Evolutionary conservation across 169 alveolate species (phyloP).

Genomic region (Perkinsus chesapeaki): DNA sequence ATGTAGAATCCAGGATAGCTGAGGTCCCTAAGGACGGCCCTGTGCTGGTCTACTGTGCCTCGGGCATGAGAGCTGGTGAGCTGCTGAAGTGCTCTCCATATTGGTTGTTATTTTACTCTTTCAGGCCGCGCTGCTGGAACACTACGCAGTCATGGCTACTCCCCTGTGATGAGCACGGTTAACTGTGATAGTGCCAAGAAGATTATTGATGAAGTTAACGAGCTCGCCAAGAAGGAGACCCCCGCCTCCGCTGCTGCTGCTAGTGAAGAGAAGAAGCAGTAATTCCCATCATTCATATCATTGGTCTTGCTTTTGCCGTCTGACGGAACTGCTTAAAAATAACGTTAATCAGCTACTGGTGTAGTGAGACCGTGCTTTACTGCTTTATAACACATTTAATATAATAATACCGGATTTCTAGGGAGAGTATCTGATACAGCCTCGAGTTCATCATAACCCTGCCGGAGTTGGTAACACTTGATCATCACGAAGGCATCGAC

Average conservation of each 20-base stretch:
- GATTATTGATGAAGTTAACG: neutral
- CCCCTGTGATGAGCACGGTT: neutral
- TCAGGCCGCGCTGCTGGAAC: neutral
- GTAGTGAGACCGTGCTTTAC: neutral
- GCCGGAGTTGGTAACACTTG: too few species aligned
- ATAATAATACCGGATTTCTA: too few species aligned
- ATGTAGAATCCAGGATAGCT: neutral
- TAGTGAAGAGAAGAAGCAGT: neutral
- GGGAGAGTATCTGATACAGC: too few species aligned
- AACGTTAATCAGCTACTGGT: neutral
- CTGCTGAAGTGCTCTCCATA: neutral
- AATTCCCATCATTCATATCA: neutral
- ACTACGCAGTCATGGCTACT: neutral
- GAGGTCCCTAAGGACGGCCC: neutral
- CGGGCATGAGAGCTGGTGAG: neutral
- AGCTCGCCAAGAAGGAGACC: neutral
- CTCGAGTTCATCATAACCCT: too few species aligned
- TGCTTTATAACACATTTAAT: neutral
- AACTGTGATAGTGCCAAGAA: neutral
- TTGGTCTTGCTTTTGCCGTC: neutral
- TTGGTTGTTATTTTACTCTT: neutral
- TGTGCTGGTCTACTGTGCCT: neutral
- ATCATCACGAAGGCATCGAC: too few species aligned
- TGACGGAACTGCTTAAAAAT: neutral
- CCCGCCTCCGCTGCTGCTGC: neutral